Evolutionary conservation across 257 asterid species (phyloP).

Genomic region (Dorcoceras hygrometricum): DNA sequence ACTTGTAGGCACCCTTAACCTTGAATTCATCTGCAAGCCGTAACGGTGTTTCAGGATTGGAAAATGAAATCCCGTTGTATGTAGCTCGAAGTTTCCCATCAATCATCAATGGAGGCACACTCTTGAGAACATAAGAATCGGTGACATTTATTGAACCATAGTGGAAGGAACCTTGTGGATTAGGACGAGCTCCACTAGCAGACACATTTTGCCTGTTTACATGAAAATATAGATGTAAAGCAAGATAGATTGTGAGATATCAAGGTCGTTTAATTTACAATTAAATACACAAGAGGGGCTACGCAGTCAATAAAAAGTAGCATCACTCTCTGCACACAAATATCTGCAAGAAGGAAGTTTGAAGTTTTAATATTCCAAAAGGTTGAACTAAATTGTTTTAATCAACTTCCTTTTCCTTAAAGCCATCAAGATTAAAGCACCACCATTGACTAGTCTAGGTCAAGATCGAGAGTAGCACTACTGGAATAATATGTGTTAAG

Average conservation of each 20-base stretch:
- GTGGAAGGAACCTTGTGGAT: slow-evolving; percentile 96
- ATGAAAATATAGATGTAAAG: slow-evolving; percentile 2
- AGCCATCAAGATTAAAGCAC: neutral
- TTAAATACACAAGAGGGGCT: neutral
- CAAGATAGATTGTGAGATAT: neutral
- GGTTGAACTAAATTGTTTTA: neutral
- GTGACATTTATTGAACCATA: slow-evolving; percentile 84
- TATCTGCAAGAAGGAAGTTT: neutral
- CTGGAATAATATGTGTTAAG: no score
- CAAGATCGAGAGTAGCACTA: neutral
- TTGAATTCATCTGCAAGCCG: slow-evolving; percentile 71
- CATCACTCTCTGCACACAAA: neutral
- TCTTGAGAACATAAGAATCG: slow-evolving; percentile 53
- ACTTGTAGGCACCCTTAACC: slow-evolving; percentile 80
- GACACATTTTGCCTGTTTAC: slow-evolving; percentile 67
- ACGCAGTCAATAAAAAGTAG: neutral
- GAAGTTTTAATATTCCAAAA: no score
- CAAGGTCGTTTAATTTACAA: neutral
- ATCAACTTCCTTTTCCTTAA: neutral
- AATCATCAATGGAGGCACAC: slow-evolving; percentile 49
- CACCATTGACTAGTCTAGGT: neutral
- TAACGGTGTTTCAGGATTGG: slow-evolving; percentile 72
- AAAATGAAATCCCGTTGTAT: slow-evolving; percentile 75
- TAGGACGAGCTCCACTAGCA: slow-evolving; percentile 99
- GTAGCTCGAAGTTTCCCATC: slow-evolving; percentile 68